phyloP scores from a whole-genome alignment of 148 eudicot genomes.

The Tetragonia tetragonoides region DNA sequence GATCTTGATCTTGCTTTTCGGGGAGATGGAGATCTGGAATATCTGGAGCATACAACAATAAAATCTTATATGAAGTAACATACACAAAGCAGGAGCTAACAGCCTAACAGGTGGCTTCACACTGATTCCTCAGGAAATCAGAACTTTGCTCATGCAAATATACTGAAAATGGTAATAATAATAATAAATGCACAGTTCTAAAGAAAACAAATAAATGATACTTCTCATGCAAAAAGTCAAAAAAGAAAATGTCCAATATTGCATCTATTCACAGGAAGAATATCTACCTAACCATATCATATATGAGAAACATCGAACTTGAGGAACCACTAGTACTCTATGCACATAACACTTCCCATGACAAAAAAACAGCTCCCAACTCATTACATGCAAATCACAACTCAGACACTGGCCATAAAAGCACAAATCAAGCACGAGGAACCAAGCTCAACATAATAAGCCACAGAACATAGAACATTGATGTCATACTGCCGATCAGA shows the following conservation, averaged over 20 bases:
- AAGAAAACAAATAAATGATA: neutral
- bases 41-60: conserved; percentile 25
- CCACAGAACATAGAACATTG: neutral
- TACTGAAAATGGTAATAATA: neutral
- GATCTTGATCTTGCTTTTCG: conserved; percentile 46
- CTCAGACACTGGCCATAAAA: neutral
- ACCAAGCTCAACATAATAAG: neutral
- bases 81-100: neutral
- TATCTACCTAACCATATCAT: neutral
- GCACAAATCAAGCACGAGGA: neutral
- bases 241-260: neutral
- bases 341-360: neutral
- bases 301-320: neutral
- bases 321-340: neutral
- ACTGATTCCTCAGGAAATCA: neutral
- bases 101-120: neutral
- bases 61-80: neutral
- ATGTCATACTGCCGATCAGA: neutral
- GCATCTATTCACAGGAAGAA: neutral
- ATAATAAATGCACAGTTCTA: neutral
- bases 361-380: neutral
- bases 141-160: neutral
- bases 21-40: conserved; percentile 73
- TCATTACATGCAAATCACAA: neutral
- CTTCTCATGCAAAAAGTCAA: neutral